Conservation (phyloP, 306 rosid species). For the Fragaria vesca region DNA sequence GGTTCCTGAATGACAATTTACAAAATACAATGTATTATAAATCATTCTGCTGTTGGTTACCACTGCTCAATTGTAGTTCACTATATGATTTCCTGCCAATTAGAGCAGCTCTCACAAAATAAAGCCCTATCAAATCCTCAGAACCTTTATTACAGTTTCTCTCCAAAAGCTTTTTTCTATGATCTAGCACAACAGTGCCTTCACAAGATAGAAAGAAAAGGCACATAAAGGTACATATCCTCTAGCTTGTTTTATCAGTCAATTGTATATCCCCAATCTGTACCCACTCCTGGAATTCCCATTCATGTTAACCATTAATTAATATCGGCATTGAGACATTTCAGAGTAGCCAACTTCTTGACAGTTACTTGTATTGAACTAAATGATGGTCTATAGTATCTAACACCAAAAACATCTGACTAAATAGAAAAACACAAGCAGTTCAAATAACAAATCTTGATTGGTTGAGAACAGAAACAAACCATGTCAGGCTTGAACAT, state of each 20-base stretch:
- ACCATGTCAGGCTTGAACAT: conserved; percentile 99
- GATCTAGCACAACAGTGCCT: neutral
- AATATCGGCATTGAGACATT: neutral
- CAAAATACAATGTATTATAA: neutral
- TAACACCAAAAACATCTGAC: neutral
- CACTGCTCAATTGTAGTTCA: neutral
- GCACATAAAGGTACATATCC: neutral
- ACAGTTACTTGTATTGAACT: neutral
- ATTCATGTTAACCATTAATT: neutral
- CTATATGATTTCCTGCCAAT: neutral
- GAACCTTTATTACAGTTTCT: neutral
- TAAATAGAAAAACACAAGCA: neutral
- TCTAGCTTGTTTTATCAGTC: neutral
- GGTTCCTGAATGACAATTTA: conserved; percentile 62
- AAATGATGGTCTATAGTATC: neutral
- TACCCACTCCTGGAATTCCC: neutral
- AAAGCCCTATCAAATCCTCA: neutral
- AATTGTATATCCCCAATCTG: neutral
- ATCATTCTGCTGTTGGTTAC: neutral
- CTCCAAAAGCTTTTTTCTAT: neutral
- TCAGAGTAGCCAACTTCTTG: neutral
- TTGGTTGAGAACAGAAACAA: conserved; percentile 25
- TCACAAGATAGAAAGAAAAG: neutral
- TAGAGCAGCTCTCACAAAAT: neutral
- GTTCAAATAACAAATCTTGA: neutral